phyloP scores from a whole-genome alignment of 2,329 filamentous ascomycete species.

The Orbilia oligospora region DNA sequence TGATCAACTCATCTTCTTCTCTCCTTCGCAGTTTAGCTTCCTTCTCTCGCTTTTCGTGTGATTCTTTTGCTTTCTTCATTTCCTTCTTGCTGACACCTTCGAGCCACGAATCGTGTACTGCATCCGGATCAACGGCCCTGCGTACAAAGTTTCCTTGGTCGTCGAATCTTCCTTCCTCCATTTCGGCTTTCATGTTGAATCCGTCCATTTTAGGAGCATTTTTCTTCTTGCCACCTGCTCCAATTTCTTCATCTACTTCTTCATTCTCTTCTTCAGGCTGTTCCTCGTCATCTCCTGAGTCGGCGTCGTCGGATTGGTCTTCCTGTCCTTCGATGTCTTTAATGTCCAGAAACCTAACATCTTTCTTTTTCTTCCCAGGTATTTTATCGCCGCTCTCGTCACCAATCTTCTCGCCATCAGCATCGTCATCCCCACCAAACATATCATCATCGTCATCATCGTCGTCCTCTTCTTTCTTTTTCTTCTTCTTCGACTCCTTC shows the following conservation, averaged over 20 bases:
- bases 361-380: conserved; percentile 69
- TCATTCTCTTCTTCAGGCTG: conserved; percentile 75
- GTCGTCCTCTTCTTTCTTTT: conserved; percentile 73
- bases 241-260: conserved; percentile 87
- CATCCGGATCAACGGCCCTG: conserved; percentile 89
- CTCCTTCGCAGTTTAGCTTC: conserved; percentile 80
- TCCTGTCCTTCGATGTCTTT: conserved; percentile 86
- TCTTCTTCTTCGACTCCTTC: conserved; percentile 66
- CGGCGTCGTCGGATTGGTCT: conserved; percentile 68
- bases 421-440: conserved; percentile 68
- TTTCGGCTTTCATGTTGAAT: conserved; percentile 91
- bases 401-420: conserved; percentile 72
- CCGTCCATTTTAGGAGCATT: conserved; percentile 95
- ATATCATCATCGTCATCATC: conserved; percentile 69
- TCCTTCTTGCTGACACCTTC: conserved; percentile 94
- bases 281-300: conserved; percentile 75
- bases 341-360: conserved; percentile 74
- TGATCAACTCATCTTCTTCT: conserved; percentile 80
- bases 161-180: conserved; percentile 94
- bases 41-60: conserved; percentile 85
- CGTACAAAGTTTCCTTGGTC: conserved; percentile 91
- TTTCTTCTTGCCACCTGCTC: conserved; percentile 88
- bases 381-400: conserved; percentile 65
- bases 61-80: conserved; percentile 87
- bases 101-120: conserved; percentile 91